Percentiles rank a stretch among this genome's conserved stretches.
Evolutionary conservation across 768 basidiomycete genomes (phyloP).

Genomic region (Boletus insuetus): DNA sequence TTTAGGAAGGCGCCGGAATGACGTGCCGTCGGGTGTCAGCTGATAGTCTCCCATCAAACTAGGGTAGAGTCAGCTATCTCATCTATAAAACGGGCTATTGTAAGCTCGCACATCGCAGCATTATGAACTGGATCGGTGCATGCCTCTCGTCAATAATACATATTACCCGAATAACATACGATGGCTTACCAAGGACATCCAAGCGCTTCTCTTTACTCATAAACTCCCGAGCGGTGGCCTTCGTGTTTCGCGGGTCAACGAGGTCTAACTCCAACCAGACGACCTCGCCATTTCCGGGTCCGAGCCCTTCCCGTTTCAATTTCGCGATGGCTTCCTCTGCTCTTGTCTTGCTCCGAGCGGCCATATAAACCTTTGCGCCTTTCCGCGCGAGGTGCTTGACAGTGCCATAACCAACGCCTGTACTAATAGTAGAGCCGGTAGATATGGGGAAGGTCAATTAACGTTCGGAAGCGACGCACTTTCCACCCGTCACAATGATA

Average conservation of each 20-base stretch:
- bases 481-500: conserved; percentile 56
- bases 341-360: conserved; percentile 44
- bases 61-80: conserved; percentile 5
- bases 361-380: conserved; percentile 62
- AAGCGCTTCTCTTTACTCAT: conserved; percentile 48
- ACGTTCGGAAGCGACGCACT: conserved; percentile 31
- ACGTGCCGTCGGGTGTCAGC: conserved; percentile 29
- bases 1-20: not conserved
- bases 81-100: not conserved
- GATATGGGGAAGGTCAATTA: no score
- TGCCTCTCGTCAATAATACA: not conserved
- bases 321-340: conserved; percentile 48
- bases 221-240: conserved; percentile 47
- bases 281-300: conserved; percentile 44
- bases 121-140: conserved; percentile 47
- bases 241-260: conserved; percentile 45
- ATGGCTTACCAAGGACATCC: conserved; percentile 48
- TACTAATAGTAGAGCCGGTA: conserved; percentile 22
- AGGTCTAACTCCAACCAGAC: conserved; percentile 53
- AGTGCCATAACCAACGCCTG: conserved; percentile 51
- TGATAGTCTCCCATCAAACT: conserved; percentile 22
- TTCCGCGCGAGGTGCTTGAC: conserved; percentile 48
- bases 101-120: conserved; percentile 42
- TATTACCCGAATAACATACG: not conserved
- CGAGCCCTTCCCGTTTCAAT: conserved; percentile 43